phyloP scores from a whole-genome alignment of 805 yeast genomes.

The Yamadazyma philogaea region DNA sequence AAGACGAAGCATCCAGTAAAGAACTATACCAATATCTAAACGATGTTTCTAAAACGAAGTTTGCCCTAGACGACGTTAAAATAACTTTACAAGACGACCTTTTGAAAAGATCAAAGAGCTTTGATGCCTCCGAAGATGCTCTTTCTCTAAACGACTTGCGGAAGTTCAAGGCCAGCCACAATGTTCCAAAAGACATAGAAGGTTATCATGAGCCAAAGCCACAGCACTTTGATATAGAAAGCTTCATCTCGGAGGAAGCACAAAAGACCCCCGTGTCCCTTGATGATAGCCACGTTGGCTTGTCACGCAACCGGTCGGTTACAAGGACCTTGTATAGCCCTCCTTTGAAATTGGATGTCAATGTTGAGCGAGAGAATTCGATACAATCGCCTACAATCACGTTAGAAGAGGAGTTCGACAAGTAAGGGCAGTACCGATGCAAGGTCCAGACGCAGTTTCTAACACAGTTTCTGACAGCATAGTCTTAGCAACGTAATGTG shows the following conservation, averaged over 20 bases:
- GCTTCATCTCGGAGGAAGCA: slow-evolving; percentile 15
- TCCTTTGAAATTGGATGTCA: slow-evolving; percentile 22
- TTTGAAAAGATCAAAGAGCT: slow-evolving; percentile 31
- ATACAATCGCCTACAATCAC: slow-evolving; percentile 35
- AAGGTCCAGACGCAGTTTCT: too few species aligned
- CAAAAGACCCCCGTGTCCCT: neutral
- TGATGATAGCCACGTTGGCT: slow-evolving; percentile 17
- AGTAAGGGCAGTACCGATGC: neutral
- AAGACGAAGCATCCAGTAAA: slow-evolving; percentile 26
- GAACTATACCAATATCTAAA: slow-evolving; percentile 22
- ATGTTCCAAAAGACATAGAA: slow-evolving; percentile 5
- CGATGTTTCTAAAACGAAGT: slow-evolving; percentile 5
- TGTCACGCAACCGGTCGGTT: slow-evolving; percentile 17
- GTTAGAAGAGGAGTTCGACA: slow-evolving; percentile 27
- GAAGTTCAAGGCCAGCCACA: slow-evolving; percentile 22
- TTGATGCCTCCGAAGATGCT: slow-evolving; percentile 16
- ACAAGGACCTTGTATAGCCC: slow-evolving; percentile 40
- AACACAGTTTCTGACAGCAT: too few species aligned
- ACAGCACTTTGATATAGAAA: slow-evolving; percentile 24
- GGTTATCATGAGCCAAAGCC: slow-evolving; percentile 37
- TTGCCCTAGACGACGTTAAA: slow-evolving; percentile 17
- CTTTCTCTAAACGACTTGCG: slow-evolving; percentile 20
- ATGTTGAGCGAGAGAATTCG: neutral
- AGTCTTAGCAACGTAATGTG: too few species aligned
- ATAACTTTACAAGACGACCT: slow-evolving; percentile 38